phyloP scores from a whole-genome alignment of 371 early-diverging fungal genomes.

The Apophysomyces sp. region DNA sequence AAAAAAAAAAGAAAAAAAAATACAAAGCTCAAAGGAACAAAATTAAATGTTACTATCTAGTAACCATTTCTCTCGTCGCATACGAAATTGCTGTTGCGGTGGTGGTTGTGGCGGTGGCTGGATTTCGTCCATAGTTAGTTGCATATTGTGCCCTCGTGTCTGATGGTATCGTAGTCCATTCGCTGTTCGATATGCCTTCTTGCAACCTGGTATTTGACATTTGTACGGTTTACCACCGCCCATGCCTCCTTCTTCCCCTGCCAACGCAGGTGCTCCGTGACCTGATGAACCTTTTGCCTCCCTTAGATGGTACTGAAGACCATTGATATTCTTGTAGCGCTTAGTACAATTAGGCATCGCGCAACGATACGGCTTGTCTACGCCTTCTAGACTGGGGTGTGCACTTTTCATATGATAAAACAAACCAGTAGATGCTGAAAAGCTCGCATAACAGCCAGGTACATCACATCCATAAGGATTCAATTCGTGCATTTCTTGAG shows the following conservation, averaged over 20 bases:
- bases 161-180: constrained; percentile 48
- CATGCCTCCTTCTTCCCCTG: constrained; percentile 5
- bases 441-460: constrained; percentile 59
- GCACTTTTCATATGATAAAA: constrained; percentile 68
- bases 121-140: not conserved
- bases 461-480: constrained; percentile 77
- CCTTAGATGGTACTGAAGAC: constrained; percentile 91
- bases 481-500: constrained; percentile 13
- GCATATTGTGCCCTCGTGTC: constrained; percentile 31
- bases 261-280: constrained; percentile 21
- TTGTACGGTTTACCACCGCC: constrained; percentile 17
- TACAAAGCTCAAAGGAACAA: not conserved
- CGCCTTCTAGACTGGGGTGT: constrained; percentile 48
- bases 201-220: constrained; percentile 43
- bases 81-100: not conserved
- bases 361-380: constrained; percentile 77
- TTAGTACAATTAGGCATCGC: constrained; percentile 82
- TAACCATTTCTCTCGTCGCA: not conserved
- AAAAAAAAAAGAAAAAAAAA: not conserved
- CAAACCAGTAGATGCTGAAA: constrained; percentile 58
- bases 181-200: constrained; percentile 44
- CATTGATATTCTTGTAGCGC: constrained; percentile 96
- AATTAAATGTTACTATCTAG: not conserved
- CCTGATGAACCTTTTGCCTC: constrained; percentile 71
- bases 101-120: not conserved